These are phyloP conservation scores for Colletotrichum eleusines DNA, from an alignment of 2,329 filamentous ascomycete species.

Conservation along the genomic window DNA sequence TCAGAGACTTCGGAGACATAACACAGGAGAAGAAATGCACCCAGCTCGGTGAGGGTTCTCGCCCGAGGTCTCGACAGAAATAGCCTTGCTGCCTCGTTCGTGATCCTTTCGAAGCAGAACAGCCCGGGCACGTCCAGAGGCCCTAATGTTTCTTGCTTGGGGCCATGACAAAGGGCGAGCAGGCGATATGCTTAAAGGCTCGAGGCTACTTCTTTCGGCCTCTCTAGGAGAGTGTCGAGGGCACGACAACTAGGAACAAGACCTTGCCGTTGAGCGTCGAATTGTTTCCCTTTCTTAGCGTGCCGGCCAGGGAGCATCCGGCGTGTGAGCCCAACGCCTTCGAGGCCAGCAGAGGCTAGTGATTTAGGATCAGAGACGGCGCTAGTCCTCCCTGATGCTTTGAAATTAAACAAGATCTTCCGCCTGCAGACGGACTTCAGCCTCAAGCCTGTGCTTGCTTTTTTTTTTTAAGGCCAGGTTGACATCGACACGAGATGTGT, in stretches of 20 bases:
- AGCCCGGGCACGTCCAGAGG: background rate
- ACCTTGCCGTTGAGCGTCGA: slow-evolving; percentile 28
- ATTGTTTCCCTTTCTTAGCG: slow-evolving; percentile 26
- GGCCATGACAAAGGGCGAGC: background rate
- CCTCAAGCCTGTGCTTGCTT: slow-evolving; percentile 23
- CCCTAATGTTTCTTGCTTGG: background rate
- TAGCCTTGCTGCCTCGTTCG: background rate
- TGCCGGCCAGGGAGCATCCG: slow-evolving; percentile 18
- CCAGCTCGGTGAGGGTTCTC: background rate
- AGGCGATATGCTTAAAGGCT: background rate
- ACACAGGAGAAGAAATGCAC: background rate
- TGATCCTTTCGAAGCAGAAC: background rate
- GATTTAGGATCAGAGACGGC: background rate
- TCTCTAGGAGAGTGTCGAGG: slow-evolving; percentile 1
- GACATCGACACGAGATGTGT: slow-evolving; percentile 1
- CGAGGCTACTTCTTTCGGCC: background rate
- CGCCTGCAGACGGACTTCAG: slow-evolving; percentile 25
- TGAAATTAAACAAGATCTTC: slow-evolving; percentile 25
- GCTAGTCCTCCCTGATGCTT: slow-evolving; percentile 18
- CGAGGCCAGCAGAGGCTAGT: background rate
- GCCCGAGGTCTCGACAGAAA: background rate
- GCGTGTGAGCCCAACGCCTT: slow-evolving; percentile 24
- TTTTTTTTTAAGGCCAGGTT: slow-evolving; percentile 11
- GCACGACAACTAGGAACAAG: background rate
- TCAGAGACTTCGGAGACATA: background rate